phyloP scores from a whole-genome alignment of 2,329 filamentous ascomycete species.

The Pseudocercospora musae region DNA sequence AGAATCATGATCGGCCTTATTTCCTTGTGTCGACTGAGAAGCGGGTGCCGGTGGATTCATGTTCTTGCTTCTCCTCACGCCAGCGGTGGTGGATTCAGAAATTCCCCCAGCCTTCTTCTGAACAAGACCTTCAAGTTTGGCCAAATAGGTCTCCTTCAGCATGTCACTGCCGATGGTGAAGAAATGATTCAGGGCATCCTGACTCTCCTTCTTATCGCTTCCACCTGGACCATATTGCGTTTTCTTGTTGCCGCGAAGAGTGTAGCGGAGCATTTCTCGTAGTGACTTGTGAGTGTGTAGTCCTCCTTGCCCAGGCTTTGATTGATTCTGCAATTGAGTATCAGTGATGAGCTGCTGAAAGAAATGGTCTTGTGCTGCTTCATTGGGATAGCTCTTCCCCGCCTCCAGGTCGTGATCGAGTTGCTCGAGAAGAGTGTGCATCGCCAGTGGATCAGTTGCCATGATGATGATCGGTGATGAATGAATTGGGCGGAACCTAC shows the following conservation, averaged over 20 bases:
- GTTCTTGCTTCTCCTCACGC: not conserved
- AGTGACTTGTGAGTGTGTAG: not conserved
- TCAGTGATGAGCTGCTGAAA: not conserved
- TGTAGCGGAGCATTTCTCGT: not conserved
- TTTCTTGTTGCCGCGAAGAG: not conserved
- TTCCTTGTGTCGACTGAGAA: not conserved
- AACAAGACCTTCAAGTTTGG: no score
- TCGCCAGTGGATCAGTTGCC: not conserved
- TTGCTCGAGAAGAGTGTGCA: not conserved
- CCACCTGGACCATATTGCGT: not conserved
- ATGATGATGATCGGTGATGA: not conserved
- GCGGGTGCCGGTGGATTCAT: not conserved
- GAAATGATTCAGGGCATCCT: not conserved
- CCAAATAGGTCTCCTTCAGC: not conserved
- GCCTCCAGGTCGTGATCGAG: not conserved
- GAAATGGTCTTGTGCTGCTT: not conserved
- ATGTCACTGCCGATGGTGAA: not conserved
- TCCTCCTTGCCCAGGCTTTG: not conserved
- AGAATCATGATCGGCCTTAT: not conserved
- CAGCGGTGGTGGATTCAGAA: not conserved
- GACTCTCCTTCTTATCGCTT: not conserved
- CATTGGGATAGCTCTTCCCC: not conserved
- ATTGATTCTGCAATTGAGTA: not conserved
- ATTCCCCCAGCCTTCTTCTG: not conserved
- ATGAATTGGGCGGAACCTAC: not conserved